Conservation (phyloP, 768 basidiomycete species). For the Lentinula guzmanii region DNA sequence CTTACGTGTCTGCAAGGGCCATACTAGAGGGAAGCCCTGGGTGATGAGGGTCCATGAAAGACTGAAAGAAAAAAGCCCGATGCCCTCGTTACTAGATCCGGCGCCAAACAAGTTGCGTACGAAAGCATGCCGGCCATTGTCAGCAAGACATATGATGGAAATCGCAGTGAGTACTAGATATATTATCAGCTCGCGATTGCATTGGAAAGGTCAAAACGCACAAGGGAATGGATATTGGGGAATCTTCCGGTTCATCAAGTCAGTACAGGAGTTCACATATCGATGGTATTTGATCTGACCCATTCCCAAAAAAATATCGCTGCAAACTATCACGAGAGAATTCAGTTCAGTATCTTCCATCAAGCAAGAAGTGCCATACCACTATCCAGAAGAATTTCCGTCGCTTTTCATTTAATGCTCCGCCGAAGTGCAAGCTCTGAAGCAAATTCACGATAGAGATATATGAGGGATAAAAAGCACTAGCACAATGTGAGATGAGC, state of each 20-base stretch:
- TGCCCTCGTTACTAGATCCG: constrained; percentile 46
- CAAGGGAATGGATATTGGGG: constrained; percentile 8
- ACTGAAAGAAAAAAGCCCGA: constrained; percentile 41
- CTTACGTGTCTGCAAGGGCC: constrained; percentile 50
- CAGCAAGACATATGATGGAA: constrained; percentile 41
- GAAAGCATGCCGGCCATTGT: constrained; percentile 38
- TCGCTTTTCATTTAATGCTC: constrained; percentile 43
- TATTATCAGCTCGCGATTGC: constrained; percentile 1
- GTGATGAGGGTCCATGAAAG: constrained; percentile 50
- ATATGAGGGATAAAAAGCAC: constrained; percentile 46
- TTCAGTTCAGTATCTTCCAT: background rate
- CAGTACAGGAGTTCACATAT: background rate
- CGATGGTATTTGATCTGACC: background rate
- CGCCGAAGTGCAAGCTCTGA: constrained; percentile 47
- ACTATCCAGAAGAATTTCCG: constrained; percentile 52
- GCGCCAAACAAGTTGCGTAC: constrained; percentile 37
- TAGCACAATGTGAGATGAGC: background rate
- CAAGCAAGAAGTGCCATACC: constrained; percentile 18
- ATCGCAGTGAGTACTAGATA: constrained; percentile 35
- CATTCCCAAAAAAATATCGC: constrained; percentile 5
- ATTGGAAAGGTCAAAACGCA: background rate
- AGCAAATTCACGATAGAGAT: constrained; percentile 47
- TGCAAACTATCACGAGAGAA: background rate
- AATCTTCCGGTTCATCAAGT: background rate
- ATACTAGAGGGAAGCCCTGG: constrained; percentile 47